Conservation (phyloP, 78 protist species). For the Dictyostelium purpureum region DNA sequence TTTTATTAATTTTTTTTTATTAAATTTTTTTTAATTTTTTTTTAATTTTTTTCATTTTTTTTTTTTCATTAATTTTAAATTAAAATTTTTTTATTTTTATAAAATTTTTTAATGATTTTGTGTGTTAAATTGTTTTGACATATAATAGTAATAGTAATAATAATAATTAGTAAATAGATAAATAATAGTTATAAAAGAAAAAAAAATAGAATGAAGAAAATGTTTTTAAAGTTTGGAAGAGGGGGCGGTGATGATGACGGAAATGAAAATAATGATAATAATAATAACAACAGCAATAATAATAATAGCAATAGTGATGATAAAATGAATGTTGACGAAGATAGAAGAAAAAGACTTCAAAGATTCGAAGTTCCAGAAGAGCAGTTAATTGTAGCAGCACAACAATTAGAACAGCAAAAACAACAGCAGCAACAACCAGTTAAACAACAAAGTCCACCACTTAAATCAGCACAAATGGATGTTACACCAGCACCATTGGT, state of each 20-base stretch:
- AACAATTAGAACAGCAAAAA: neutral
- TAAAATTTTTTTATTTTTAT: too few relatives aligned
- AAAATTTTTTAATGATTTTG: too few relatives aligned
- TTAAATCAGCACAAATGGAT: neutral
- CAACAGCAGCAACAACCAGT: neutral
- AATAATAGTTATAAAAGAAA: neutral
- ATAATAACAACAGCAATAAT: neutral
- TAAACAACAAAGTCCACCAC: neutral
- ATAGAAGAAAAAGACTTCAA: constrained; percentile 65
- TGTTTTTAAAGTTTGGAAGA: constrained; percentile 39
- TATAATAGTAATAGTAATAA: too few relatives aligned
- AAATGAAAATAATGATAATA: neutral
- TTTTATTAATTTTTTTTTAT: too few relatives aligned
- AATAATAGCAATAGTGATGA: neutral
- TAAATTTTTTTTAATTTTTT: too few relatives aligned
- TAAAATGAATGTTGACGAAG: constrained; percentile 3
- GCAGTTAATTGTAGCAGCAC: neutral
- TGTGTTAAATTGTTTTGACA: neutral
- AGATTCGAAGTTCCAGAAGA: constrained; percentile 29
- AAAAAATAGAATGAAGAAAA: constrained; percentile 21
- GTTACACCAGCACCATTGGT: neutral
- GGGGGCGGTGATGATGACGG: neutral
- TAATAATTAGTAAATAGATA: neutral
- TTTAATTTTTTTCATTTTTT: too few relatives aligned
- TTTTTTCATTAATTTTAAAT: too few relatives aligned